Base-by-base conservation (phyloP, 2,329 filamentous ascomycete species). In the Tolypocladium ovalisporum region DNA sequence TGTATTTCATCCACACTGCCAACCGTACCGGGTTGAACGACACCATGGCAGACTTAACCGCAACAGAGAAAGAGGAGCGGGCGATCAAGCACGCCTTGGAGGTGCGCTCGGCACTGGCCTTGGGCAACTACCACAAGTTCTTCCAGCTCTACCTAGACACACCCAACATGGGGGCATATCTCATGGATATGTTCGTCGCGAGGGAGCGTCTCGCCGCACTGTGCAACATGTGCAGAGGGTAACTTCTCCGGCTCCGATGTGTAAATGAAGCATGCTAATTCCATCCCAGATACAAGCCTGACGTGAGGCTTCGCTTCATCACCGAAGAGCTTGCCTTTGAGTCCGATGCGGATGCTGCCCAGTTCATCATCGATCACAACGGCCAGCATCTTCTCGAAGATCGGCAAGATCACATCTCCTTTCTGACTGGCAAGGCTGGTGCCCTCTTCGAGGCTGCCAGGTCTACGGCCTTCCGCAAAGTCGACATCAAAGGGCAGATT, bases 1-100 rank as follows among this genome's bases (percentile, higher is more conserved):
- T 99, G 71, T 99, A 99, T 83, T 96, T 96, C 79, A 94, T 99
- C 75, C 92, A 97, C 75, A 97, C 94, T 68, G 92, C 91, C 81
- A 99, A 97, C 78, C 91, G 90, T 76, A 92, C 90, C 75, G 92
- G 93, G 75, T 88, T 99, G 82, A 97, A 97, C 82, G 91, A 97
- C 81, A 87, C 93, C 70, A 83, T 99, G 79, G 91, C 92, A 82
- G 93, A 97, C 89, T 89, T 99, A 94, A 97, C 93, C 75, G 77
- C 87, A 82, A 85, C 90, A 92, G 94, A 97, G 78, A 97, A 97
- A 79, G 80, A 85, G 73, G 87, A 94, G 72, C 77, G 73, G 61
- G 82, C 90, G 59, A 88, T 99, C 71, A 90, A 90, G 75, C 93
- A 99, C 77, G 94, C 94, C 42, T 78, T 99, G 66, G 83, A 88